Evolutionary conservation across 306 rosid species (phyloP).

Genomic region (Crotalaria pallida): DNA sequence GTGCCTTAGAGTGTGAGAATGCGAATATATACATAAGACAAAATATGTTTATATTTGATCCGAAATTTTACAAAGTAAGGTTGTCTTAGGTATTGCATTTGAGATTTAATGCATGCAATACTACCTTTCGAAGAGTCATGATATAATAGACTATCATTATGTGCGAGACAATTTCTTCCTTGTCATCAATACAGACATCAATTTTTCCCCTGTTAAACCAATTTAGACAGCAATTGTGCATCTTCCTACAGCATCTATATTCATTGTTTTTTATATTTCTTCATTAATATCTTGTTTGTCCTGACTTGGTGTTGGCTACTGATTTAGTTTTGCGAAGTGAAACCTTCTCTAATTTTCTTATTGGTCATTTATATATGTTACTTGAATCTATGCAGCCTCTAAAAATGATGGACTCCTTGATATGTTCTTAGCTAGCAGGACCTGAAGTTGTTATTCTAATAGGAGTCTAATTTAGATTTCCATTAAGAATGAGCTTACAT

Average conservation of each 20-base stretch:
- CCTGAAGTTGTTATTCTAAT: not conserved
- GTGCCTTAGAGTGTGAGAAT: not conserved
- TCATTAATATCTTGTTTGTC: not conserved
- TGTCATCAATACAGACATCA: not conserved
- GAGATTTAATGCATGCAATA: not conserved
- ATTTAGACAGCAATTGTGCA: not conserved
- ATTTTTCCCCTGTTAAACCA: not conserved
- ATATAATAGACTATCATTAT: not conserved
- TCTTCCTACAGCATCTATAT: not conserved
- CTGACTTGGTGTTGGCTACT: not conserved
- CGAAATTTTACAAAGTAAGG: not conserved
- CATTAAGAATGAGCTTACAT: slow-evolving; percentile 1
- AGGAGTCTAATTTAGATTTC: not conserved
- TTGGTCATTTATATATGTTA: not conserved
- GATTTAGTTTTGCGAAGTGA: slow-evolving; percentile 1
- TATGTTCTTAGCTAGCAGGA: not conserved
- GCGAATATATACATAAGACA: not conserved
- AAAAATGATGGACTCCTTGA: not conserved
- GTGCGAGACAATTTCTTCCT: not conserved
- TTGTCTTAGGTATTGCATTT: not conserved
- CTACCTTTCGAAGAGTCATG: not conserved
- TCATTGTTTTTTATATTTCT: not conserved
- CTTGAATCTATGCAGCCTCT: not conserved
- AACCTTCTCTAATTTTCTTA: not conserved
- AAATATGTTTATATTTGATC: not conserved